phyloP scores from a whole-genome alignment of 441 rosid species.

The Kokia cookei region DNA sequence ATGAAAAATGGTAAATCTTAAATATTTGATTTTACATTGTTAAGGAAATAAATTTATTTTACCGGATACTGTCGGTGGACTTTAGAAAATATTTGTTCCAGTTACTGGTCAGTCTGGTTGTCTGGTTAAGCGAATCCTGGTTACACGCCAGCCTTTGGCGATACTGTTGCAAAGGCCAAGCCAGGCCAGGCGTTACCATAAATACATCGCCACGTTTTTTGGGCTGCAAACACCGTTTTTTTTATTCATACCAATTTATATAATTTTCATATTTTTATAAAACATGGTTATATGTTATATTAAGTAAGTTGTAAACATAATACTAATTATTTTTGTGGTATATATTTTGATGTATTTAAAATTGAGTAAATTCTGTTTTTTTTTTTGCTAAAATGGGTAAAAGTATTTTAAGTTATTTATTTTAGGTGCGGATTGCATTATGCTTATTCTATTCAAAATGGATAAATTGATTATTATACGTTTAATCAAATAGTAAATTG shows the following conservation, averaged over 20 bases:
- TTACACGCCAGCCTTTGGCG: slow-evolving; percentile 6
- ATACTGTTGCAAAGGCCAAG: background rate
- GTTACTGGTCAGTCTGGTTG: slow-evolving; percentile 26
- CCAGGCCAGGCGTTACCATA: background rate
- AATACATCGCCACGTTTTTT: slow-evolving; percentile 3
- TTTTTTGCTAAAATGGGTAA: too few relatives aligned
- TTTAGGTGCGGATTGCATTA: too few relatives aligned
- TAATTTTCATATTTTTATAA: too few relatives aligned
- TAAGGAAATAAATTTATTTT: background rate
- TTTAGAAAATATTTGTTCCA: background rate
- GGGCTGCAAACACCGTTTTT: background rate
- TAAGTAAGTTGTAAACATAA: too few relatives aligned
- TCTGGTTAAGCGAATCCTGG: slow-evolving; percentile 25
- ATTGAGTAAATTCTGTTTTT: too few relatives aligned
- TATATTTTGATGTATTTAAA: too few relatives aligned
- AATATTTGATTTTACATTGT: background rate
- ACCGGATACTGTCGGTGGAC: slow-evolving; percentile 38
- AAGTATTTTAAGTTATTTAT: too few relatives aligned
- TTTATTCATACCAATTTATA: background rate
- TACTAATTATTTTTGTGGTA: too few relatives aligned
- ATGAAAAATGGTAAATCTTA: background rate
- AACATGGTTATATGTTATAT: too few relatives aligned
- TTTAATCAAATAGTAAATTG: too few relatives aligned
- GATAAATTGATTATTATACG: rapidly evolving
- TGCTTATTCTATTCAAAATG: too few relatives aligned